Evolutionary conservation across 768 basidiomycete genomes (phyloP), one percentile per base, ranked within the genome.

Genomic region (Lepiota brunneoincarnata): DNA sequence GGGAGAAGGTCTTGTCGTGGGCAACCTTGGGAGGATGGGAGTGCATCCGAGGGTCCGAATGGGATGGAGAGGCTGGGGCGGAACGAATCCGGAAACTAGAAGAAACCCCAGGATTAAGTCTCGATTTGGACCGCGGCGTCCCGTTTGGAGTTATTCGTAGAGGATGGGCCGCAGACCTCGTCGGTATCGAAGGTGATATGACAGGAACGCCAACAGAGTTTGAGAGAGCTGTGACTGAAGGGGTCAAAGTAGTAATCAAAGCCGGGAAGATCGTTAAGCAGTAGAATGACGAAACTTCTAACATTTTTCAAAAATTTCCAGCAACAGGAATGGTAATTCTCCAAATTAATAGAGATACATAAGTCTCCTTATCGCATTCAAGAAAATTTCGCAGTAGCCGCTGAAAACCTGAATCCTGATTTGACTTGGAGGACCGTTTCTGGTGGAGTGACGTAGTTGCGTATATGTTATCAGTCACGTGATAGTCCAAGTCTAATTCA

Each of bases 11-110:
- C 14, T 65, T 88, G 28, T 69, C 69, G n/a, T 83, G 82, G 81
- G 79, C 72, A 15, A 86, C 83, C 23, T 62, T 83, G 17, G 78
- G 79, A 1, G 83, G 82, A 4, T 83, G 85, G 83, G 69, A 74
- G 59, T 79, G 79, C 51, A 66, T 86, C 11, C 66, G 80, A 46
- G 74, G 75, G 26, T 63, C 69, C 63, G 68, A 71, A 17, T 80
- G 78, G 77, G 79, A 82, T 56, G 64, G 64, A 5, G 54, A 59
- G 6, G 43, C 46, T 5, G 61, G 62, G 5, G 28, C 10, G 23
- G 28, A 40, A 11, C 38, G 45, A 15, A 40, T 42, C 35, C 47
- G 24, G 31, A 21, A 35, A 4, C 17, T 54, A 2, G 53, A 54
- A 20, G 26, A 31, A 26, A 47, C 31, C 38, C 52, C 52, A 26